These are phyloP conservation scores for Yarrowia sp. DNA, from an alignment of 805 yeast genomes.

Conservation along the genomic window DNA sequence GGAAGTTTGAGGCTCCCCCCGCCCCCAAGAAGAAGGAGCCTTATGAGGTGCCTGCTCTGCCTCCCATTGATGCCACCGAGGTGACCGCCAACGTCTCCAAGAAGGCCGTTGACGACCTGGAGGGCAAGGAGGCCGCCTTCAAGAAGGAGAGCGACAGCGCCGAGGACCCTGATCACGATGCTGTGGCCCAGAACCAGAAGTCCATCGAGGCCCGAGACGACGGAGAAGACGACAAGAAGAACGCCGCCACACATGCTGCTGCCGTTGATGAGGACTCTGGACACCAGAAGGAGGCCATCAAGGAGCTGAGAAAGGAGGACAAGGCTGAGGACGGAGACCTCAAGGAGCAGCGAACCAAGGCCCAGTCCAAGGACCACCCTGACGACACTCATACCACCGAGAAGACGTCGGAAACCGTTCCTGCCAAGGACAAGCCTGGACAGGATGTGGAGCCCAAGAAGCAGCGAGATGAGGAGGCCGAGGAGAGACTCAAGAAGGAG, in stretches of 20 bases:
- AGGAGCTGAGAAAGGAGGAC: slow-evolving; percentile 9
- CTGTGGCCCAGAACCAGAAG: background rate
- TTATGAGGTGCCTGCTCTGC: slow-evolving; percentile 1
- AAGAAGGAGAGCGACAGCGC: background rate
- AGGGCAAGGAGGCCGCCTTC: slow-evolving; percentile 3
- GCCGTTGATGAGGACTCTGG: slow-evolving; percentile 9
- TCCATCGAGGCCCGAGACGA: background rate
- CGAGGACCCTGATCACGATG: background rate
- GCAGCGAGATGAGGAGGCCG: background rate
- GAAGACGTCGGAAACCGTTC: slow-evolving; percentile 3
- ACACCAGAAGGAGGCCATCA: slow-evolving; percentile 6
- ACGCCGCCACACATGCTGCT: background rate
- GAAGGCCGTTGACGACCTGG: background rate
- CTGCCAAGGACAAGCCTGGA: background rate
- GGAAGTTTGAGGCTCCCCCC: background rate
- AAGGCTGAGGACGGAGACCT: background rate
- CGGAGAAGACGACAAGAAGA: background rate
- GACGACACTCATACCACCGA: background rate
- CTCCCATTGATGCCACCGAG: background rate
- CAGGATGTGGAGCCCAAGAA: slow-evolving; percentile 11
- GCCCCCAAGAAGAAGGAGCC: slow-evolving; percentile 6
- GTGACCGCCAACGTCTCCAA: background rate
- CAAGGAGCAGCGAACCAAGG: background rate
- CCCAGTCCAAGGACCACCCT: background rate
- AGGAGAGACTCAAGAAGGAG: slow-evolving; percentile 5